These are phyloP conservation scores for Ceratobasidium sp. DNA, from an alignment of 1,284 basidiomycete species.

Conservation along the genomic window DNA sequence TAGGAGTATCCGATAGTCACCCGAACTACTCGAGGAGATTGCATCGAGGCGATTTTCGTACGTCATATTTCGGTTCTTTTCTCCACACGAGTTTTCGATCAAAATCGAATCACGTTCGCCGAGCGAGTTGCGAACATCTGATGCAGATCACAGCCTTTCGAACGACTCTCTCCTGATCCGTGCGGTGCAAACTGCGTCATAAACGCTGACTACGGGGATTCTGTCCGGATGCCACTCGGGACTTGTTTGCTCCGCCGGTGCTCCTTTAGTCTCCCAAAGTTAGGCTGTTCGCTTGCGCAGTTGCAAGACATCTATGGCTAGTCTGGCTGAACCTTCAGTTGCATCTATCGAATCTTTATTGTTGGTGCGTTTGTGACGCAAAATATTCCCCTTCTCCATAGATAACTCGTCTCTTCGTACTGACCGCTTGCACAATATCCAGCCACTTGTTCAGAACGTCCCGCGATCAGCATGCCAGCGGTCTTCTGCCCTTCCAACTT, in stretches of 20 bases:
- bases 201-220: neutral
- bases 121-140: neutral
- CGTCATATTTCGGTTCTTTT: neutral
- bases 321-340: too few relatives aligned
- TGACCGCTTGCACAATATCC: too few relatives aligned
- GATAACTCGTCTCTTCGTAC: too few relatives aligned
- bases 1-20: neutral
- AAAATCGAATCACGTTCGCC: neutral
- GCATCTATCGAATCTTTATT: too few relatives aligned
- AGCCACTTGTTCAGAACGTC: too few relatives aligned
- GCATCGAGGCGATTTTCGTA: neutral
- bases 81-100: neutral
- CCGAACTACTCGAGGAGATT: neutral
- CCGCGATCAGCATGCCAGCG: too few relatives aligned
- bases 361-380: too few relatives aligned
- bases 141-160: neutral
- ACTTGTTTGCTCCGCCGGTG: neutral
- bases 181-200: neutral
- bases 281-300: too few relatives aligned
- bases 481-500: too few relatives aligned
- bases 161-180: neutral
- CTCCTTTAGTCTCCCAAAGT: neutral
- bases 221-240: slow-evolving; percentile 7
- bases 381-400: too few relatives aligned
- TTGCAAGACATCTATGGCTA: too few relatives aligned